Percentiles rank a stretch among this genome's conserved stretches.
Evolutionary conservation across 1,139 yeast genomes (phyloP).

Genomic region (Geotrichum fermentans): DNA sequence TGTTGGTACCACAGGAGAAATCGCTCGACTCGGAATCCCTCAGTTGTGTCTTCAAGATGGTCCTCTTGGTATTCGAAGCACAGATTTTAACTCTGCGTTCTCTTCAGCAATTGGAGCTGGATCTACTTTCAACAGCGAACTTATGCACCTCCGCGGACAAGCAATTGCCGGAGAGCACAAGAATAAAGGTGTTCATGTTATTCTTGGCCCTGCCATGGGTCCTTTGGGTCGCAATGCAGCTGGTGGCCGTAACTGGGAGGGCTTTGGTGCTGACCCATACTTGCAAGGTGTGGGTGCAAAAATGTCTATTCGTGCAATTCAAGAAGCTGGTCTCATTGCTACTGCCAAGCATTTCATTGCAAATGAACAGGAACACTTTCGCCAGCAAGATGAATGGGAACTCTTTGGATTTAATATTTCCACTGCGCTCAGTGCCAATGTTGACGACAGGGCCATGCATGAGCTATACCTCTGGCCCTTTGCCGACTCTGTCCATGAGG

Average conservation of each 20-base stretch:
- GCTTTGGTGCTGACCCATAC: constrained; percentile 61
- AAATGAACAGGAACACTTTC: constrained; percentile 60
- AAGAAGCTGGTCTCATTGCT: constrained; percentile 55
- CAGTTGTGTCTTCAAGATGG: constrained; percentile 63
- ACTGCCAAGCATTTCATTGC: constrained; percentile 53
- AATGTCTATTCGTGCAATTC: constrained; percentile 53
- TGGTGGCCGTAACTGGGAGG: constrained; percentile 66
- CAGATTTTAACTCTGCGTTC: constrained; percentile 54
- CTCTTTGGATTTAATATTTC: constrained; percentile 40
- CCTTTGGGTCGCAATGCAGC: constrained; percentile 61
- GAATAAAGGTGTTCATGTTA: constrained; percentile 55
- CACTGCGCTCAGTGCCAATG: constrained; percentile 39
- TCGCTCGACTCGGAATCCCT: constrained; percentile 53
- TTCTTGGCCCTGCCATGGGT: constrained; percentile 60
- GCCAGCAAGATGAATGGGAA: constrained; percentile 55
- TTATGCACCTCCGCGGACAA: constrained; percentile 50
- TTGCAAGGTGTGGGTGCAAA: constrained; percentile 55
- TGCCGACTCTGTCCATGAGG: constrained; percentile 58
- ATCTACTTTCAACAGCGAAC: constrained; percentile 52
- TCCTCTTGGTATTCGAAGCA: constrained; percentile 56
- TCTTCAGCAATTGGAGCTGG: constrained; percentile 60
- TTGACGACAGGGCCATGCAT: constrained; percentile 60
- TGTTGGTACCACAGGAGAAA: constrained; percentile 58
- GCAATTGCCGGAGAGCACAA: constrained; percentile 56
- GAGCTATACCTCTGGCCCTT: constrained; percentile 64